A percentile compares a stretch with the other conserved stretches of the same genome.
Evolutionary conservation across 139 green algal genomes (phyloP).

Genomic region (Chlorella sp.): DNA sequence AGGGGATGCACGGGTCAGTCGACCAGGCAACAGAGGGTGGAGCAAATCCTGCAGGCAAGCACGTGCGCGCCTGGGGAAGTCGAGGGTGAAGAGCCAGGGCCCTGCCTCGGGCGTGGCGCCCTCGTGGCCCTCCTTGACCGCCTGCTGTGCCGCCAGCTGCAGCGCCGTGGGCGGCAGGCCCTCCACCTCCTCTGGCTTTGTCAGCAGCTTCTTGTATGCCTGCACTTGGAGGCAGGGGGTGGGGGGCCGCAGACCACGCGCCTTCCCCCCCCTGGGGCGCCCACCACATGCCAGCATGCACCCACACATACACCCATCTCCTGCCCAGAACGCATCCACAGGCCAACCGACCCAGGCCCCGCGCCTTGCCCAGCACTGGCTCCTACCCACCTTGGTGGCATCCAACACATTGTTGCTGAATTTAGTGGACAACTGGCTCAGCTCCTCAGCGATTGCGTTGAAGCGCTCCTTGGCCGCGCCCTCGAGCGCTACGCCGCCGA

Average conservation of each 20-base stretch:
- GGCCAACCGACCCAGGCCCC: too few species aligned
- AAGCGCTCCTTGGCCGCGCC: constrained; percentile 83
- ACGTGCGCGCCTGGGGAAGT: too few species aligned
- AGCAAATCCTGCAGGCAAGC: too few species aligned
- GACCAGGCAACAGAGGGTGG: too few species aligned
- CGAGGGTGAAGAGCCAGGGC: constrained; percentile 94
- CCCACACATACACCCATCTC: too few species aligned
- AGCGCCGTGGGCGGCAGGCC: constrained; percentile 76
- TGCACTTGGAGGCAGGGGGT: too few species aligned
- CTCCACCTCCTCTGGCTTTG: constrained; percentile 74
- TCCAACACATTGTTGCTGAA: constrained; percentile 87
- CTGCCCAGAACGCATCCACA: too few species aligned
- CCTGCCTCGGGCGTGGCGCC: constrained; percentile 79
- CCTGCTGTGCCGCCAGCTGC: constrained; percentile 60
- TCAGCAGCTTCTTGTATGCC: constrained; percentile 87
- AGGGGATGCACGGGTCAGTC: too few species aligned
- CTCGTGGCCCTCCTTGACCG: constrained; percentile 68
- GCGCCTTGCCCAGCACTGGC: too few species aligned
- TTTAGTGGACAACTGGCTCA: constrained; percentile 83
- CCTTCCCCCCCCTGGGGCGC: too few species aligned
- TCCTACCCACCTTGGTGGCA: constrained; percentile 50
- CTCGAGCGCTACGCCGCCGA: constrained; percentile 90
- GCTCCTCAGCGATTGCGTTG: constrained; percentile 97
- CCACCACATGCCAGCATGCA: too few species aligned
- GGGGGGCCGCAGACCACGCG: too few species aligned